Percentiles rank a stretch among this genome's conserved stretches.
These are phyloP conservation scores for Meyerozyma athensensis DNA, from an alignment of 1,139 yeast species.

Conservation along the genomic window DNA sequence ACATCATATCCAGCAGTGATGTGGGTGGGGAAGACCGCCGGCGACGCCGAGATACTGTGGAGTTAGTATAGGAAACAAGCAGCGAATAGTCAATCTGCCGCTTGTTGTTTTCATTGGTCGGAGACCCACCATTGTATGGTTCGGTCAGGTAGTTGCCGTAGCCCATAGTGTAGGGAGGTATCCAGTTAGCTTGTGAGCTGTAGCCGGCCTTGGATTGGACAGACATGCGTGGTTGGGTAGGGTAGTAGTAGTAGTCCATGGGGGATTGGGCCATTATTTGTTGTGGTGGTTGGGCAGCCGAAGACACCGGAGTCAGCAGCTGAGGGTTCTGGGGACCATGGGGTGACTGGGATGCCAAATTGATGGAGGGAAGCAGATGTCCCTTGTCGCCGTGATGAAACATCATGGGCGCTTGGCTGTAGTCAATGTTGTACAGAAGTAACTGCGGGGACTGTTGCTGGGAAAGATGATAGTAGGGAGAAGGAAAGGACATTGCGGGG, in stretches of 20 bases:
- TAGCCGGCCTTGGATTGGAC: background rate
- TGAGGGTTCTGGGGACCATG: too few relatives aligned
- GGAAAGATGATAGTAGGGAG: background rate
- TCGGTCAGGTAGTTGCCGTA: constrained; percentile 1
- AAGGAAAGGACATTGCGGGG: constrained; percentile 1
- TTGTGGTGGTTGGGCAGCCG: too few relatives aligned
- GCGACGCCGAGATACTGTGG: constrained; percentile 33
- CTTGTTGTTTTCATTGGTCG: background rate
- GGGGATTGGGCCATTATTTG: too few relatives aligned
- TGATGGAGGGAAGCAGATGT: too few relatives aligned
- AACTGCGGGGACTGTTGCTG: background rate
- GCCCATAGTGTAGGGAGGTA: background rate
- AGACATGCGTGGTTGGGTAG: background rate
- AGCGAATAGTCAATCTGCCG: constrained; percentile 31
- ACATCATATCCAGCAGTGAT: constrained; percentile 10
- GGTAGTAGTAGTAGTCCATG: background rate
- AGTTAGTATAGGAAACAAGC: constrained; percentile 33
- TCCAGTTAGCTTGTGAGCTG: background rate
- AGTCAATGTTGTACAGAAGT: too few relatives aligned
- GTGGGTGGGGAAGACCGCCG: constrained; percentile 16
- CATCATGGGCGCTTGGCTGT: too few relatives aligned
- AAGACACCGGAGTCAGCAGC: too few relatives aligned
- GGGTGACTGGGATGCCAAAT: too few relatives aligned
- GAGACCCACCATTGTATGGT: too few relatives aligned
- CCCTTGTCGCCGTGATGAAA: too few relatives aligned